A percentile compares a stretch with the other conserved stretches of the same genome.
phyloP scores from a whole-genome alignment of 768 basidiomycete species.

The Agrocybe chaxingu region DNA sequence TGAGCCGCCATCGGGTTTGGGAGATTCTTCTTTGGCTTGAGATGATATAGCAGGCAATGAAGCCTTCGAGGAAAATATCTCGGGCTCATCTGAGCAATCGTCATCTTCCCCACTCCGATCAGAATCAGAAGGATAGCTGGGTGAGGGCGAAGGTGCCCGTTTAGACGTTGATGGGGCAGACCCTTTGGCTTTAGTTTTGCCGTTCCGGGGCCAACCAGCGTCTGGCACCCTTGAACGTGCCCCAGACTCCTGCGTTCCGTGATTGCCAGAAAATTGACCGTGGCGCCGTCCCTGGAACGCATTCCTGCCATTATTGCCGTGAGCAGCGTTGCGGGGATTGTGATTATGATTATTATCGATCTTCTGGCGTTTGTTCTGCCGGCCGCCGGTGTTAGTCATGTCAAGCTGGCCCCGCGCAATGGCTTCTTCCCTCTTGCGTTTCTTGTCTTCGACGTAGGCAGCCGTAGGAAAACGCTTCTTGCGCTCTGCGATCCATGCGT shows the following conservation, averaged over 20 bases:
- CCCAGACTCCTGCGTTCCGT: too few relatives aligned
- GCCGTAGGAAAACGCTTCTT: slow-evolving; percentile 82
- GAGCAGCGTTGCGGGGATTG: background rate
- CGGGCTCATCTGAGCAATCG: slow-evolving; percentile 45
- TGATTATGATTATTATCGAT: slow-evolving; percentile 4
- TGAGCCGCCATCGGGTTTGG: too few relatives aligned
- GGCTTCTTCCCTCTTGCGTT: slow-evolving; percentile 74
- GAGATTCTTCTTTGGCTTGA: background rate
- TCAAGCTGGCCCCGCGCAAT: slow-evolving; percentile 74
- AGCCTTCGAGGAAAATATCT: slow-evolving; percentile 54
- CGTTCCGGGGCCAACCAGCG: slow-evolving; percentile 6
- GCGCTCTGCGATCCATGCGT: slow-evolving; percentile 86
- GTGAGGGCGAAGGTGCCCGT: background rate
- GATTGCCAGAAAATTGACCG: too few relatives aligned
- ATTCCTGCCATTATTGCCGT: background rate
- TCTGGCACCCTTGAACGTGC: slow-evolving; percentile 3
- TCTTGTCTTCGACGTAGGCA: slow-evolving; percentile 73
- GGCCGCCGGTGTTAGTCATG: slow-evolving; percentile 38
- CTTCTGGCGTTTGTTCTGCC: slow-evolving; percentile 35
- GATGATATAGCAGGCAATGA: background rate
- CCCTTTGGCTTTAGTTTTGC: background rate
- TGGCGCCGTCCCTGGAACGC: too few relatives aligned
- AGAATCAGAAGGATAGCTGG: background rate
- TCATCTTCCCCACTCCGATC: slow-evolving; percentile 21
- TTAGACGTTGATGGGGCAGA: background rate